A percentile compares a stretch with the other conserved stretches of the same genome.
These are phyloP conservation scores for Alternaria ethzedia DNA, from an alignment of 2,329 filamentous ascomycete species.

Conservation along the genomic window DNA sequence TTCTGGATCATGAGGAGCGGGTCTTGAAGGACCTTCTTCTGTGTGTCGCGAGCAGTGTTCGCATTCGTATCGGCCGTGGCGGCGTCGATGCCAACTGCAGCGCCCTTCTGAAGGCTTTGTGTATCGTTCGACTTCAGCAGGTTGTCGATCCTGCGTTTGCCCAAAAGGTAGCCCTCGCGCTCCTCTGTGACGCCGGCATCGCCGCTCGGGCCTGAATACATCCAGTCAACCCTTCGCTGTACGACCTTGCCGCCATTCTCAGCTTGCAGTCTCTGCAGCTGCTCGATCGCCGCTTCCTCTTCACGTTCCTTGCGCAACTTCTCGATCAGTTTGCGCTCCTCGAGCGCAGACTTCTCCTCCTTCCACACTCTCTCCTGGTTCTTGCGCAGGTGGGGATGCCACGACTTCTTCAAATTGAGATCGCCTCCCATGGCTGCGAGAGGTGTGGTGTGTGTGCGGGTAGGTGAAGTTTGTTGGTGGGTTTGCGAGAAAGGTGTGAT, in stretches of 20 bases:
- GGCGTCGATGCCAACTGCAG: slow-evolving; percentile 51
- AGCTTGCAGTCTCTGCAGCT: slow-evolving; percentile 84
- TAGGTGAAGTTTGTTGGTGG: not conserved
- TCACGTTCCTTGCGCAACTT: slow-evolving; percentile 91
- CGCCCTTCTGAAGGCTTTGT: slow-evolving; percentile 72
- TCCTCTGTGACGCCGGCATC: slow-evolving; percentile 75
- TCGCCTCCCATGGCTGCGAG: slow-evolving; percentile 82
- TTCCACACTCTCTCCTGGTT: slow-evolving; percentile 93
- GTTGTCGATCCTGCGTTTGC: slow-evolving; percentile 89
- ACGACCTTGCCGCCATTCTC: slow-evolving; percentile 81
- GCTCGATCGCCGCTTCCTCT: slow-evolving; percentile 90
- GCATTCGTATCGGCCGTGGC: slow-evolving; percentile 62
- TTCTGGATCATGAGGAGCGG: slow-evolving; percentile 92
- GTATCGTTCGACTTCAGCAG: slow-evolving; percentile 78
- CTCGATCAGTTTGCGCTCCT: slow-evolving; percentile 92
- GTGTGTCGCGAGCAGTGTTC: slow-evolving; percentile 78
- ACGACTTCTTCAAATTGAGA: slow-evolving; percentile 90
- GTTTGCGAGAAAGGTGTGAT: not conserved
- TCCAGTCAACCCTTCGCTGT: slow-evolving; percentile 90
- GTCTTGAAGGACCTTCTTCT: slow-evolving; percentile 86
- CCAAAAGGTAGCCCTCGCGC: slow-evolving; percentile 90
- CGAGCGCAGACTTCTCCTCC: slow-evolving; percentile 88
- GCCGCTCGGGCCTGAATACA: slow-evolving; percentile 87
- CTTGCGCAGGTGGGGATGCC: slow-evolving; percentile 84
- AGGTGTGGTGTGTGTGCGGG: not conserved